Base-by-base conservation (phyloP, 2,329 filamentous ascomycete genomes). In the Helminthosporium solani region DNA sequence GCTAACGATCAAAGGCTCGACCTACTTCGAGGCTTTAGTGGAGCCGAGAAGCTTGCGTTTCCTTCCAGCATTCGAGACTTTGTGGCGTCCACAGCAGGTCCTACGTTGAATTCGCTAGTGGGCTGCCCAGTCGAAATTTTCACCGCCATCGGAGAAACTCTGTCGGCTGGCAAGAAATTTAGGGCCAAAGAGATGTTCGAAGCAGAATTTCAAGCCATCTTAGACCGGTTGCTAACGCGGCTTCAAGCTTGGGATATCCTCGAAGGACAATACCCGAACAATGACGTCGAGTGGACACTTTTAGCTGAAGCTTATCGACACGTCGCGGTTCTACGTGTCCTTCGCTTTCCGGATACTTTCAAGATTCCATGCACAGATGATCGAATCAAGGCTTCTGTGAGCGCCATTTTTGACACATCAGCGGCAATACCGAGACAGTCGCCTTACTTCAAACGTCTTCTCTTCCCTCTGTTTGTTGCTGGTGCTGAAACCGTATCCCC, bases 391-490 rank as follows among this genome's bases (percentile, higher is more conserved):
- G 39, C 30, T 30, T 46, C 50, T 2, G 53, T 55, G 7, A 23
- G 16, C 7, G 47, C 47, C 1, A 53, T 55, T 11, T 28, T 55
- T 14, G 50, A 55, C 31, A 43, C 38, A 3, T 47, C 53, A 2
- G 49, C 53, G 15, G 27, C 21, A n/a, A 43, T 53, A 19, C 19
- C 50, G 20, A 34, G 44, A 33, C 18, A 34, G 18, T 53, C 46
- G 6, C 37, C 47, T 1, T 49, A 47, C 31, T 49, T 43, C 40
- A 55, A 55, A 19, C 42, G 53, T 1, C 40, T 55, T 1, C 36
- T 55, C 2, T 55, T 55, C 21, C 50, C 53, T 9, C 45, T 55
- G 3, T 55, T 55, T 31, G 27, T 55, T 9, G 53, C 53, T 11
- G 53, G 42, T 2, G 53, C 43, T n/a, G 53, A 55, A 2, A 55